These are phyloP conservation scores for Pleurozium schreberi DNA, from an alignment of 225 moss, liverwort and hornwort species.

Conservation along the genomic window DNA sequence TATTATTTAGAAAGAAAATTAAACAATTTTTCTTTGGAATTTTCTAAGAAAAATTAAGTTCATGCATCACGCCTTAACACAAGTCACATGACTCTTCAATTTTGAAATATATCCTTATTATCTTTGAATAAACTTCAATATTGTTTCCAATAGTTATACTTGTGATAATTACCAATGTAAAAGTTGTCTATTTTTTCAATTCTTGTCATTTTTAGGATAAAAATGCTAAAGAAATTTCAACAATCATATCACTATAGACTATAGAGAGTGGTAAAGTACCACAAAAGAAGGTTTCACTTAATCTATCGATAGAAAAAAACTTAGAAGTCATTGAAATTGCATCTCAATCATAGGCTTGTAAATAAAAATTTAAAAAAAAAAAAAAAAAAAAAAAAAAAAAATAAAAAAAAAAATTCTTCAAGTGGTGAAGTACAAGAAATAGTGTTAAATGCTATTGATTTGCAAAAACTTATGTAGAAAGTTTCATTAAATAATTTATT, in stretches of 20 bases:
- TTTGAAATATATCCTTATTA: neutral
- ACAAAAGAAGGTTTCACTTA: no score
- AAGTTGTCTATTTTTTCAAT: no score
- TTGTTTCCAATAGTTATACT: no score
- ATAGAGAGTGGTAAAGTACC: no score
- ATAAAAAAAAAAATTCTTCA: neutral
- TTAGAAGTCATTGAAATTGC: neutral
- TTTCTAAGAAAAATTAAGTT: neutral
- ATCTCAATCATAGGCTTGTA: accelerated
- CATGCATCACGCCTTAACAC: accelerated
- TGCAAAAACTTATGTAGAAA: no score
- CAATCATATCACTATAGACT: no score
- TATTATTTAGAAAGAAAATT: neutral
- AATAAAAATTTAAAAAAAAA: no score
- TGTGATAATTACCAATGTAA: no score
- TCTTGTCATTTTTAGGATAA: no score
- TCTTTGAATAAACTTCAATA: neutral
- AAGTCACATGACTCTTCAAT: neutral
- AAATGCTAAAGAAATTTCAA: no score
- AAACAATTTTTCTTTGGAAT: neutral
- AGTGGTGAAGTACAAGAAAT: neutral
- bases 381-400: no score
- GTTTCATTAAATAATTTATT: neutral
- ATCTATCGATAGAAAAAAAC: no score
- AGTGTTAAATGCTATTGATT: neutral